phyloP scores from a whole-genome alignment of 176 grass and related monocot genomes.

The Dendrocalamus sinicus region DNA sequence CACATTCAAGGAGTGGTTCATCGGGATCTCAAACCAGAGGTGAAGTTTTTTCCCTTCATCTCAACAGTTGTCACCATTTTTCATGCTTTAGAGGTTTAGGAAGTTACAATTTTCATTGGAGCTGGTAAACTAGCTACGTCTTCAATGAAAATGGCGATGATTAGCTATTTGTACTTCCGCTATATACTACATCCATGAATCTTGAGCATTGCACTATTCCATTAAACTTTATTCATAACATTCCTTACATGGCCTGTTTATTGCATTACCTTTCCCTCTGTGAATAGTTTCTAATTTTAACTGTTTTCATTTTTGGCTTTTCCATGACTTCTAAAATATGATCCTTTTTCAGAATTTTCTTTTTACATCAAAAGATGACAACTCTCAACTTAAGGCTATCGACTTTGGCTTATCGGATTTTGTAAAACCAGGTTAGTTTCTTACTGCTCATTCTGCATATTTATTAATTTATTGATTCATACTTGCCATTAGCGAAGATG shows the following conservation, averaged over 20 bases:
- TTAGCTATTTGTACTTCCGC: constrained; percentile 10
- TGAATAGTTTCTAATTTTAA: background rate
- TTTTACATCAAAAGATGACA: constrained; percentile 80
- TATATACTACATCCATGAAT: constrained; percentile 14
- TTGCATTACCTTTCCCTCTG: background rate
- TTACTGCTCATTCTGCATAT: background rate
- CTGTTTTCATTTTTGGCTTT: background rate
- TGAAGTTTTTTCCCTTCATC: constrained; percentile 30
- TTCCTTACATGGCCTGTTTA: background rate
- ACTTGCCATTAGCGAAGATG: background rate
- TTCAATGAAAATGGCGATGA: background rate
- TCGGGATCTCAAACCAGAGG: constrained; percentile 89
- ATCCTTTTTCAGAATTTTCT: constrained; percentile 74
- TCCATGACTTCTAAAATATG: constrained; percentile 27
- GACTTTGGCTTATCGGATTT: constrained; percentile 88
- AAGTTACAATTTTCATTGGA: background rate
- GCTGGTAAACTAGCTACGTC: constrained; percentile 15
- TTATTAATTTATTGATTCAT: constrained; percentile 4
- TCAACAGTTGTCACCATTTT: background rate
- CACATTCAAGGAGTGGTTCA: constrained; percentile 92
- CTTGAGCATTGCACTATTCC: background rate
- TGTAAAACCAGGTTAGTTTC: constrained; percentile 78
- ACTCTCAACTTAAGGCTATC: constrained; percentile 74
- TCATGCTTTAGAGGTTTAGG: constrained; percentile 1
- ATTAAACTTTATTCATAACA: background rate